Evolutionary conservation across 1,139 yeast species (phyloP).

Genomic region (Arxiozyma bovina): DNA sequence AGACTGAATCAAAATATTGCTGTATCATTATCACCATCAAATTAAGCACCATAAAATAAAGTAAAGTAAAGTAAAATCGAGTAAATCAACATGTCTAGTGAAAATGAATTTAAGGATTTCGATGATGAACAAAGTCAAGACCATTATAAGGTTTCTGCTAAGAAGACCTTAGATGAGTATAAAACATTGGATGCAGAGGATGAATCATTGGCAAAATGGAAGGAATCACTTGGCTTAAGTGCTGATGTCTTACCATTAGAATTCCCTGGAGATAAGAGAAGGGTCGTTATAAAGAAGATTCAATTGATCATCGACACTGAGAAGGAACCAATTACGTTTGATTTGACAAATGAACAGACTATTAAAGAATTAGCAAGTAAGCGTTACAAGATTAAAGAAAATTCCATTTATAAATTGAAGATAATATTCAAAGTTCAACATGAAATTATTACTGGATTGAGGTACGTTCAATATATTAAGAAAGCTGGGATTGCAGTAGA

Average conservation of each 20-base stretch:
- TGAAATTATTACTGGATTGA: constrained; percentile 83
- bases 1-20: not conserved
- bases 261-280: constrained; percentile 58
- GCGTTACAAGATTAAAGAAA: constrained; percentile 60
- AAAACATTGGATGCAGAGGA: constrained; percentile 81
- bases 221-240: constrained; percentile 72
- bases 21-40: not conserved
- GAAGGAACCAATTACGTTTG: constrained; percentile 47
- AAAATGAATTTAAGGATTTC: constrained; percentile 29
- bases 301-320: constrained; percentile 60
- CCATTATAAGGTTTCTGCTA: constrained; percentile 68
- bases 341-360: constrained; percentile 48
- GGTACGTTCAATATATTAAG: constrained; percentile 76
- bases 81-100: constrained; percentile 19
- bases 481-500: constrained; percentile 84
- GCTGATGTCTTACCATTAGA: constrained; percentile 53
- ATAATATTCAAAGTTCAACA: constrained; percentile 82
- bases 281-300: constrained; percentile 73
- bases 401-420: constrained; percentile 60
- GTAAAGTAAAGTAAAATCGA: not conserved
- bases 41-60: not conserved
- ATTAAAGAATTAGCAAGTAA: constrained; percentile 39
- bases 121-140: constrained; percentile 61
- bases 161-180: constrained; percentile 81
- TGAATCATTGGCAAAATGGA: constrained; percentile 88